Evolutionary conservation across 768 basidiomycete species (phyloP), one percentile per base, ranked within the genome.

Genomic region (Xerocomellus dryophilus): DNA sequence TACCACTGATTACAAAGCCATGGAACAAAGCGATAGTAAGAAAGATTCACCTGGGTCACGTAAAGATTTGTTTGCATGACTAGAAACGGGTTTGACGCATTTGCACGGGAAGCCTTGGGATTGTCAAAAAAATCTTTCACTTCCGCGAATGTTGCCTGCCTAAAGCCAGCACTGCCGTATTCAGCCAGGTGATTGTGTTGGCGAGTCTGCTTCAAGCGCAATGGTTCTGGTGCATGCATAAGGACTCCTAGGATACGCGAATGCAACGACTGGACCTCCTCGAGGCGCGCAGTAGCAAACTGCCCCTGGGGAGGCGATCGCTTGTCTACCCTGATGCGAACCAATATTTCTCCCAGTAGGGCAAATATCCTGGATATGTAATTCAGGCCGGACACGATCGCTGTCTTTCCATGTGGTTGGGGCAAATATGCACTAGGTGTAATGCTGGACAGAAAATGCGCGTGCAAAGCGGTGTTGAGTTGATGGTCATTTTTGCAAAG

Each of bases 11-110:
- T 17, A 57, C 39, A 2, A 25, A 44, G 17, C 29, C n/a, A 27
- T 11, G 20, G 2, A 35, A 7, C 11, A 45, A 18, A 35, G 8
- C 21, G 11, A 34, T 18, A 29, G n/a, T 14, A 10, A 27, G 3
- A 50, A 29, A 27, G 3, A 50, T 79, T 55, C 58, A 88, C 92
- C 81, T 94, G 93, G 11, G 93, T 95, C 61, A 95, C 93, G 62
- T 88, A 95, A 39, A 96, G 76, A 65, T 96, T 96, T 34, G 88
- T 89, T 70, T 94, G 93, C 82, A 93, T 89, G 31, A 96, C 92
- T 31, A 94, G 77, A 78, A 88, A 95, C 18, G 90, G 87, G 67
- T 96, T 93, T 49, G 90, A 78, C 0, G 93, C 92, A 63, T 90
- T 89, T 51, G 84, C 90, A 20, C 88, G 81, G 9, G 84, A 89